phyloP scores from a whole-genome alignment of 176 grass and related monocot species.

The Zoysia japonica region DNA sequence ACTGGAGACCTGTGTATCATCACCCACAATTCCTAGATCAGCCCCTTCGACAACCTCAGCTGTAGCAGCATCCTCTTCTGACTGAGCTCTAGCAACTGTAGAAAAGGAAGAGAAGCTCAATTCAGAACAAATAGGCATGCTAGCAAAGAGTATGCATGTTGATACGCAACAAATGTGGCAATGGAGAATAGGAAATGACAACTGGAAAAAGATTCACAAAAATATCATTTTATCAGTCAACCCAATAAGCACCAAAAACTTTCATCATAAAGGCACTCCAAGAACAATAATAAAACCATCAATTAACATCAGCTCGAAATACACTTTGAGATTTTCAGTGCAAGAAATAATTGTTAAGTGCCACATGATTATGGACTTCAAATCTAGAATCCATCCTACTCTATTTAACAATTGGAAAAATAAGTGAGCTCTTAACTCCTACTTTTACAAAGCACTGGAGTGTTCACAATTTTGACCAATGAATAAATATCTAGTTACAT shows the following conservation, averaged over 20 bases:
- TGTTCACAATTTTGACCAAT: neutral
- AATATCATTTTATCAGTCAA: neutral
- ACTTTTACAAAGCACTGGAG: neutral
- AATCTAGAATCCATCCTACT: neutral
- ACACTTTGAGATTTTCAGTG: neutral
- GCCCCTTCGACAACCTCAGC: conserved; percentile 81
- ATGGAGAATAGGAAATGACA: neutral
- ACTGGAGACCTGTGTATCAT: conserved; percentile 78
- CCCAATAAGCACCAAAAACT: neutral
- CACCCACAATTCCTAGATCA: conserved; percentile 87
- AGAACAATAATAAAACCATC: neutral
- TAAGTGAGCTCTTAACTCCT: neutral
- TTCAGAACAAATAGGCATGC: neutral
- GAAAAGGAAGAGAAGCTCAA: neutral
- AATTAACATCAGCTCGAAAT: neutral
- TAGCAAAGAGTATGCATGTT: conserved; percentile 6
- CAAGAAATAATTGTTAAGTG: neutral
- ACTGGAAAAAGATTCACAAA: neutral
- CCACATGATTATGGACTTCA: neutral
- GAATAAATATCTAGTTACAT: neutral
- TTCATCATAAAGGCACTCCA: neutral
- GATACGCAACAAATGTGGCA: neutral
- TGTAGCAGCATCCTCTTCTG: conserved; percentile 79
- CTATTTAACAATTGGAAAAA: neutral
- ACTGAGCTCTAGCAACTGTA: conserved; percentile 69